Evolutionary conservation across 345 rosid genomes (phyloP).

Genomic region (Sisymbrium irio): DNA sequence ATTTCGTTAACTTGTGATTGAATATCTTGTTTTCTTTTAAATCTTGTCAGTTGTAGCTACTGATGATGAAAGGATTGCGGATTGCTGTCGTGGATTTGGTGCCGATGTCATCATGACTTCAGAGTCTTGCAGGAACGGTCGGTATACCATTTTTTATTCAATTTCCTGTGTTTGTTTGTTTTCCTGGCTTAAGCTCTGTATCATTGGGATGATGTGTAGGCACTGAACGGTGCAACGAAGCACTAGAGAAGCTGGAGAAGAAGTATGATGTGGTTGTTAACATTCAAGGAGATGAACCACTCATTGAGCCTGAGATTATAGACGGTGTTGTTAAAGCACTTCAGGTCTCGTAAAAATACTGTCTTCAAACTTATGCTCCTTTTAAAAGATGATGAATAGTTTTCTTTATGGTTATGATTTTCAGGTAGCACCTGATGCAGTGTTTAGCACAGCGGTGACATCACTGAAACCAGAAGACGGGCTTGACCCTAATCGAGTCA

Average conservation of each 20-base stretch:
- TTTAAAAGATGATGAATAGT: background rate
- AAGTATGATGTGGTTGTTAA: conserved; percentile 89
- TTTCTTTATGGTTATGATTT: conserved; percentile 13
- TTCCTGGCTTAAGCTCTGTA: background rate
- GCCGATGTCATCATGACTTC: conserved; percentile 98
- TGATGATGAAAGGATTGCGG: conserved; percentile 87
- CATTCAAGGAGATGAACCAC: conserved; percentile 97
- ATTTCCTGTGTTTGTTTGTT: background rate
- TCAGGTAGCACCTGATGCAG: conserved; percentile 92
- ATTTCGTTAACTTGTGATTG: too few species aligned
- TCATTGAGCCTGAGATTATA: conserved; percentile 89
- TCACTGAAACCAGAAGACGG: conserved; percentile 89
- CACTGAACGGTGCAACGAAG: conserved; percentile 88
- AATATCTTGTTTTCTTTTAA: background rate
- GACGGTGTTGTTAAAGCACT: conserved; percentile 92
- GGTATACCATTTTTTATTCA: background rate
- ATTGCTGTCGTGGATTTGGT: conserved; percentile 92
- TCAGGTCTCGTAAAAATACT: conserved; percentile 45
- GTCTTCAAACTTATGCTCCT: background rate
- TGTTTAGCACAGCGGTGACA: conserved; percentile 95
- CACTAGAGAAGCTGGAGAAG: conserved; percentile 76
- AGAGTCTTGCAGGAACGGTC: conserved; percentile 92
- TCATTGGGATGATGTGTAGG: conserved; percentile 40
- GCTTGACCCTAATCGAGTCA: conserved; percentile 86
- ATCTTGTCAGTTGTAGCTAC: conserved; percentile 79